Evolutionary conservation across 371 early-diverging fungal genomes (phyloP), one percentile per base, ranked within the genome.

Genomic region (Mortierella sp.): DNA sequence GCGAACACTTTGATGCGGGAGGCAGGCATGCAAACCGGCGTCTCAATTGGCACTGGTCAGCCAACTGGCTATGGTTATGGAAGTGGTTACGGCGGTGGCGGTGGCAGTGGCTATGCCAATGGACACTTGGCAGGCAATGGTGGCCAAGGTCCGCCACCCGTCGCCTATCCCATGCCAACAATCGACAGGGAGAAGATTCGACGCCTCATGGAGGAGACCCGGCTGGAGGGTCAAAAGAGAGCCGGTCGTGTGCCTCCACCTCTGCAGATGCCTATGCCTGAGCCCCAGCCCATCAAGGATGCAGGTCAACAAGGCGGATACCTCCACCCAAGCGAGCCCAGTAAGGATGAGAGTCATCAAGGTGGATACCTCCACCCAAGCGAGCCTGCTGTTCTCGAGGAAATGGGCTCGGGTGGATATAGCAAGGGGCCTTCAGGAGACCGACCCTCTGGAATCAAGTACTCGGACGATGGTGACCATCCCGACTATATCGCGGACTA

Each of bases 1-100:
- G 91, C 90, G 40, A 89, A 90, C 26, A 52, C 39, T 72, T 79
- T 37, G 88, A 89, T 73, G 73, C 69, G 48, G 71, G 79, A 74
- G 11, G 77, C 74, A 24, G 74, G 74, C 14, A 48, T 79, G 76
- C 73, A 79, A 44, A 79, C 80, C 2, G 80, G 80, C 3, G 61
- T 79, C 16, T 80, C 80, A 0, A 80, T 80, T 41, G 80, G 80
- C 13, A 80, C 80, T 19, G 80, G 80, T 14, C 73, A 73, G 26
- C 34, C 26, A 34, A 39, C 73, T 16, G 68, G 78, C 24, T 31
- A 52, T 64, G 67, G 76, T 10, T 9, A 37, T 48, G 40, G 48
- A 8, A 26, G 31, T 24, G 70, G 71, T 22, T 66, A 64, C 29
- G 76, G 77, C 9, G 14, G 14, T 53, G 72, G 73, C n/a, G 11